phyloP scores from a whole-genome alignment of 495 filamentous ascomycete genomes.

The Penicillium tannophilum region DNA sequence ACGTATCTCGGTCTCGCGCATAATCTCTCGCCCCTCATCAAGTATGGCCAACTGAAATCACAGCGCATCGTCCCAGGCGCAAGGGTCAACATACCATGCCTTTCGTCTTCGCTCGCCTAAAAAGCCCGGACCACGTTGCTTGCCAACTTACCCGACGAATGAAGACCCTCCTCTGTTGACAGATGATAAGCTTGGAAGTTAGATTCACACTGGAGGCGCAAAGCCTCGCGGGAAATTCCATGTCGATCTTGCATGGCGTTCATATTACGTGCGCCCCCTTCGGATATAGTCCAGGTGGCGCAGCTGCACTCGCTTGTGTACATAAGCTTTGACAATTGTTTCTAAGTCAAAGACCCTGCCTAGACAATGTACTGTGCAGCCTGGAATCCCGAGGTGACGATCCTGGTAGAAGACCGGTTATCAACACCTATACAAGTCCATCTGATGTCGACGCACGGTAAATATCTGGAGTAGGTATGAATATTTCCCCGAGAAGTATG shows the following conservation, averaged over 20 bases:
- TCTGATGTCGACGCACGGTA: not conserved
- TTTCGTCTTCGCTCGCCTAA: not conserved
- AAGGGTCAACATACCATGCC: not conserved
- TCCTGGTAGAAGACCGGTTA: not conserved
- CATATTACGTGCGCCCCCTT: not conserved
- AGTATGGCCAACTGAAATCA: not conserved
- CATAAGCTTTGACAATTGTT: not conserved
- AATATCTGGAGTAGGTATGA: not conserved
- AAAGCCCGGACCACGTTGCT: not conserved
- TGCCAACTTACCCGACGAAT: not conserved
- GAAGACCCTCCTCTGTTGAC: not conserved
- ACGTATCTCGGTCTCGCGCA: not conserved
- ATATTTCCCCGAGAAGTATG: not conserved
- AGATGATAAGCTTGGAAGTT: not conserved
- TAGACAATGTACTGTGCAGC: not conserved
- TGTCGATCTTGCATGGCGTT: slow-evolving; percentile 2
- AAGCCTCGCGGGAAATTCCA: not conserved
- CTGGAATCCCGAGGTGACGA: not conserved
- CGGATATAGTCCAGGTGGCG: not conserved
- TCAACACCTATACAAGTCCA: not conserved
- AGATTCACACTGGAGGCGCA: not conserved
- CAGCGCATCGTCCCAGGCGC: not conserved
- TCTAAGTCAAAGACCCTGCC: not conserved
- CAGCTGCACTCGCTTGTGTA: not conserved
- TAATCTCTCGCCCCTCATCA: not conserved